These are phyloP conservation scores for Lachnellula willkommii DNA, from an alignment of 2,329 filamentous ascomycete genomes.

Conservation along the genomic window DNA sequence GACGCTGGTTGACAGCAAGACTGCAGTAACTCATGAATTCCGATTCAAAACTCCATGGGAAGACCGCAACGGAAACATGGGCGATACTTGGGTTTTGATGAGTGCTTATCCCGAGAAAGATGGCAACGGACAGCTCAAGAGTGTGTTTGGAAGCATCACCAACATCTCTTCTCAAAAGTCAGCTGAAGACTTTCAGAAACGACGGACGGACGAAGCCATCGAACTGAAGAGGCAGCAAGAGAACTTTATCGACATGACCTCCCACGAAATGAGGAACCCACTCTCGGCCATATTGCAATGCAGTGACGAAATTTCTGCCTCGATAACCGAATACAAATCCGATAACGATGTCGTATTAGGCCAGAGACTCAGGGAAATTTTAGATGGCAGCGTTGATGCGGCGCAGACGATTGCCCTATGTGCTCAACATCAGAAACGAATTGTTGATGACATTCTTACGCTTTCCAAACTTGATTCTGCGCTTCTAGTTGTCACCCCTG, in stretches of 20 bases:
- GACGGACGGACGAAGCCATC: slow-evolving; percentile 72
- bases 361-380: slow-evolving; percentile 42
- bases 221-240: slow-evolving; percentile 70
- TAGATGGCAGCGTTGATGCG: slow-evolving; percentile 61
- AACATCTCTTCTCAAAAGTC: slow-evolving; percentile 84
- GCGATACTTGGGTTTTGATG: slow-evolving; percentile 73
- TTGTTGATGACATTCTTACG: slow-evolving; percentile 63
- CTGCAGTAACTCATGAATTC: slow-evolving; percentile 65
- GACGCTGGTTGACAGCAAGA: slow-evolving; percentile 54
- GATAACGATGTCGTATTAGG: slow-evolving; percentile 11
- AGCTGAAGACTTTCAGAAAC: slow-evolving; percentile 74
- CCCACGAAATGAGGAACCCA: slow-evolving; percentile 6
- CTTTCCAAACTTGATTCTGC: slow-evolving; percentile 67
- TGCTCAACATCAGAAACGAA: slow-evolving; percentile 68
- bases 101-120: slow-evolving; percentile 70
- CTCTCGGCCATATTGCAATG: slow-evolving; percentile 45
- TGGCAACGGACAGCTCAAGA: slow-evolving; percentile 58
- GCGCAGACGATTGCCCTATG: slow-evolving; percentile 79
- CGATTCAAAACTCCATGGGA: slow-evolving; percentile 66
- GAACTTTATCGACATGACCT: slow-evolving; percentile 70
- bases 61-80: slow-evolving; percentile 51
- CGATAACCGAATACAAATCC: slow-evolving; percentile 29
- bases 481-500: slow-evolving; percentile 63
- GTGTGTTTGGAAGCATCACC: slow-evolving; percentile 74
- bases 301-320: slow-evolving; percentile 62